phyloP scores from a whole-genome alignment of 2,329 filamentous ascomycete genomes.

The Parastagonospora avenae region DNA sequence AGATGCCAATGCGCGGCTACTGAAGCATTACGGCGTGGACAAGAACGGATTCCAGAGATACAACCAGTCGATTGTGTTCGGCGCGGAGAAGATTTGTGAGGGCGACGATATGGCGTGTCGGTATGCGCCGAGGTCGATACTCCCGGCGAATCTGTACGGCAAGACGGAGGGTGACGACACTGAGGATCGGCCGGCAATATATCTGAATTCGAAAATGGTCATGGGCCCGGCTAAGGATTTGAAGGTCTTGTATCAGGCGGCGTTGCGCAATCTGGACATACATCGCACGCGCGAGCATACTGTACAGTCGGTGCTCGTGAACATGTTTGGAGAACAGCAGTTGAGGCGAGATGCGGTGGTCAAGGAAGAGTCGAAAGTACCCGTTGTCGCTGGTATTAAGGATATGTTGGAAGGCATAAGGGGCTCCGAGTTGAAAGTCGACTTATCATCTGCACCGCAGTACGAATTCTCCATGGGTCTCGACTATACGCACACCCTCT shows the following conservation, averaged over 20 bases:
- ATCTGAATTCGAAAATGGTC: constrained; percentile 54
- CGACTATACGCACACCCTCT: constrained; percentile 58
- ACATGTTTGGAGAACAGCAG: constrained; percentile 62
- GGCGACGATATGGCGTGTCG: constrained; percentile 58
- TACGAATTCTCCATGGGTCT: constrained; percentile 60
- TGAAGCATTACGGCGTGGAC: constrained; percentile 54
- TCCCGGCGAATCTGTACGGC: constrained; percentile 57
- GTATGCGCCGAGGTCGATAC: constrained; percentile 57
- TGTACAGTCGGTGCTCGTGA: constrained; percentile 55
- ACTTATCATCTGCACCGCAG: constrained; percentile 41
- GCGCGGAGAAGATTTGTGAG: constrained; percentile 60
- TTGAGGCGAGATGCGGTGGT: constrained; percentile 49
- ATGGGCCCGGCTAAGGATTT: constrained; percentile 60
- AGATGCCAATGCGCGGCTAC: constrained; percentile 60
- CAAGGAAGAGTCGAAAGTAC: constrained; percentile 25
- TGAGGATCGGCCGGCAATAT: constrained; percentile 43
- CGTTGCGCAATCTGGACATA: constrained; percentile 45
- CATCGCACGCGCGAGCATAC: constrained; percentile 36
- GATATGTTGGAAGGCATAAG: constrained; percentile 23
- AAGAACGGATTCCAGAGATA: constrained; percentile 36
- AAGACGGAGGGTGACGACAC: constrained; percentile 47
- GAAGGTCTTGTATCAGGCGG: constrained; percentile 52
- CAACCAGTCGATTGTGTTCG: constrained; percentile 61
- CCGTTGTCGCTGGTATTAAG: constrained; percentile 18
- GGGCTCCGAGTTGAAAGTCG: constrained; percentile 40